A percentile compares a stretch with the other conserved stretches of the same genome.
Conservation (phyloP, 176 grass and related monocot genomes). For the Oryza officinalis region DNA sequence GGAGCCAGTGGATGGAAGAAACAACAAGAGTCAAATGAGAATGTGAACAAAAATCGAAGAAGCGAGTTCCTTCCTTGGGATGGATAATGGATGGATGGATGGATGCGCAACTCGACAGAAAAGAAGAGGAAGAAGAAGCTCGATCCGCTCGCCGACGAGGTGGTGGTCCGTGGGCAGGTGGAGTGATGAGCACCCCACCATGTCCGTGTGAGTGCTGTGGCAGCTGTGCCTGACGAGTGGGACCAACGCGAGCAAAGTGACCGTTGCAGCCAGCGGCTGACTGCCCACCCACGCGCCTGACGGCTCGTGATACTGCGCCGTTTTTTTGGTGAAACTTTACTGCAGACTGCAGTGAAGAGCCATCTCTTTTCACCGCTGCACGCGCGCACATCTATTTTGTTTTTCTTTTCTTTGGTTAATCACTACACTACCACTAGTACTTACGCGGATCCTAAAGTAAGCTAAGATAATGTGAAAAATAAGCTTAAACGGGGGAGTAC, state of each 20-base stretch:
- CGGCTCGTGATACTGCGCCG: background rate
- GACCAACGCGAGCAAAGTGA: slow-evolving; percentile 18
- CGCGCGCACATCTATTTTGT: too few species aligned
- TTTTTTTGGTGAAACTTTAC: background rate
- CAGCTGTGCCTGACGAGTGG: background rate
- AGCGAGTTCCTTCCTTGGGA: background rate
- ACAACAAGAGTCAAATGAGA: too few species aligned
- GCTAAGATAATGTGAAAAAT: too few species aligned
- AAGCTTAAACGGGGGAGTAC: too few species aligned
- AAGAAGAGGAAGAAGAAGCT: background rate
- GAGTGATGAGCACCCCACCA: background rate
- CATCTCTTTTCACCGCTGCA: background rate
- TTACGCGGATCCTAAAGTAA: too few species aligned
- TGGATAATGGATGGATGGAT: background rate
- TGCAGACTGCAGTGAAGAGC: background rate
- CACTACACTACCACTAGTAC: too few species aligned
- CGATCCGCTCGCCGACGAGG: too few species aligned
- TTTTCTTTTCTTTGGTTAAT: too few species aligned
- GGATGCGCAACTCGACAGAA: background rate
- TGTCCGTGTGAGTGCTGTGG: background rate
- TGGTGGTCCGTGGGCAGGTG: background rate
- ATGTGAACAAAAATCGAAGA: background rate
- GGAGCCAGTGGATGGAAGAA: too few species aligned
- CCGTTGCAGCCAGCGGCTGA: slow-evolving; percentile 32
- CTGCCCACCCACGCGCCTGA: slow-evolving; percentile 19